Base-by-base conservation (phyloP, 2,329 filamentous ascomycete genomes). In the Blumeria hordei region DNA sequence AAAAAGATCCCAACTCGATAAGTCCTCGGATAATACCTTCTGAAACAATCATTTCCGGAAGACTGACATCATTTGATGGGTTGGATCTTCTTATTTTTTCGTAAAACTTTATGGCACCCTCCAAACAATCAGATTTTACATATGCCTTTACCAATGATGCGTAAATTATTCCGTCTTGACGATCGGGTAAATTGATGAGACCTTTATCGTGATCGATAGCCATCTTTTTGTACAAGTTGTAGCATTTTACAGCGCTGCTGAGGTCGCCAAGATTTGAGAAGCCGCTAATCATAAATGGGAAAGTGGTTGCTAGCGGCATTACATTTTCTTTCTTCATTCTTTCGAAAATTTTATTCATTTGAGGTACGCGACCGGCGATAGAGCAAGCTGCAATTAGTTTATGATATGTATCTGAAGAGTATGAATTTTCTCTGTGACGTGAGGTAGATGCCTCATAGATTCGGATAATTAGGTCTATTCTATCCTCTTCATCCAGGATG, bases 241-340 rank as follows among this genome's bases (percentile, higher is more conserved):
- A 98, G 69, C 87, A 88, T 66, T 94, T 88, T 6, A 96, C 85
- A 18, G 88, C 92, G 61, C 85, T 93, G 62, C 81, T 74, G 47
- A 96, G 71, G 65, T 96, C 88, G 53, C 88, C 85, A 10, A 76
- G 77, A 44, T 77, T 76, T 58, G 86, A 86, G 65, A 94, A 96
- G 0, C 88, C 88, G n/a, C 84, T 81, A 66, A 98, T 95, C 85
- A 98, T 94, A 16, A 82, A 77, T 1, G 88, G 84, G 69, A 94
- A 96, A 54, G 90, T 85, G 49, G 83, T 79, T 6, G 87, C 82
- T 57, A 83, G 80, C 0, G 90, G 86, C 14, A 78, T 75, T 21
- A 86, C 77, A 56, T 80, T 80, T 61, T 77, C 80, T 37, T 75
- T 71, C 67, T 94, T 87, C 88, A 96, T 93, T 67, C 96, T 87